These are phyloP conservation scores for Mollisiaceae sp. DNA, from an alignment of 2,329 filamentous ascomycete genomes.

Conservation along the genomic window DNA sequence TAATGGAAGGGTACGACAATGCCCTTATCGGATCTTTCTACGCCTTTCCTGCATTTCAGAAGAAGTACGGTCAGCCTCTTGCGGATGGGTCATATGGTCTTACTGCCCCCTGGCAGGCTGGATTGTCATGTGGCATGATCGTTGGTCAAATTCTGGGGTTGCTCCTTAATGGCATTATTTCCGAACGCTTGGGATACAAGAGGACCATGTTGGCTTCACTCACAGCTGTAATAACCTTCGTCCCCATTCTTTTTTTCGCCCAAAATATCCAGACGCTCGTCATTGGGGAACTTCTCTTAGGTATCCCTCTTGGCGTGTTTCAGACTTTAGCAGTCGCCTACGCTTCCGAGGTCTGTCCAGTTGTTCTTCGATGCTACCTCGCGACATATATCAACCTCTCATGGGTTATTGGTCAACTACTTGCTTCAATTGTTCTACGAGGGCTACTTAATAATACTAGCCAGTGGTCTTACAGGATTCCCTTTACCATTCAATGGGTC, in stretches of 20 bases:
- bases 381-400: slow-evolving; percentile 54
- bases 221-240: slow-evolving; percentile 49
- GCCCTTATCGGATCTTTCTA: slow-evolving; percentile 44
- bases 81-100: slow-evolving; percentile 45
- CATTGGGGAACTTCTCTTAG: slow-evolving; percentile 50
- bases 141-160: slow-evolving; percentile 50
- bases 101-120: slow-evolving; percentile 48
- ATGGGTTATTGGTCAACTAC: slow-evolving; percentile 48
- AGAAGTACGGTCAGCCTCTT: slow-evolving; percentile 39
- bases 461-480: slow-evolving; percentile 54
- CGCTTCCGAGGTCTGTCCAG: slow-evolving; percentile 54
- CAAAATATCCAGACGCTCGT: slow-evolving; percentile 51
- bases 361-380: slow-evolving; percentile 54
- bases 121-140: slow-evolving; percentile 46
- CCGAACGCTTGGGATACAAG: slow-evolving; percentile 50
- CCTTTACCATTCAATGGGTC: slow-evolving; percentile 52
- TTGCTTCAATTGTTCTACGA: slow-evolving; percentile 51
- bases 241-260: slow-evolving; percentile 54
- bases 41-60: slow-evolving; percentile 40
- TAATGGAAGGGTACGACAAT: slow-evolving; percentile 48
- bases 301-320: slow-evolving; percentile 55
- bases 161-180: slow-evolving; percentile 47
- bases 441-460: slow-evolving; percentile 40
- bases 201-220: slow-evolving; percentile 52
- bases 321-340: slow-evolving; percentile 44